Percentiles rank a stretch among this genome's conserved stretches.
phyloP scores from a whole-genome alignment of 768 basidiomycete species.

The Boletales sp. region DNA sequence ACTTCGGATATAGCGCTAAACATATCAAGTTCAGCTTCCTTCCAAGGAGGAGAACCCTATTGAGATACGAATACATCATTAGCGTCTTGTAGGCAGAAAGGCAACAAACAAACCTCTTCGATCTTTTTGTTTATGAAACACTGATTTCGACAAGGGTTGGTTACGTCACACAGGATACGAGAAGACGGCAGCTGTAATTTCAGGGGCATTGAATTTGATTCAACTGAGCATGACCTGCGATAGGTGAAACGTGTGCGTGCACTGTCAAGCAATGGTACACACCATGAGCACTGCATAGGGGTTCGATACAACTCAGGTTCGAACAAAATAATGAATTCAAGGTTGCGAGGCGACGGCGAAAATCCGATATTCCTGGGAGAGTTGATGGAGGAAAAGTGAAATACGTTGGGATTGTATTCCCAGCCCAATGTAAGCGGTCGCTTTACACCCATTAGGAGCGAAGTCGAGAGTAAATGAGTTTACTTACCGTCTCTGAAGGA shows the following conservation, averaged over 20 bases:
- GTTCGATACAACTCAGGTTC: conserved; percentile 47
- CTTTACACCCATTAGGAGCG: conserved; percentile 19
- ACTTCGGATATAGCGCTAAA: conserved; percentile 40
- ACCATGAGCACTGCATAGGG: conserved; percentile 52
- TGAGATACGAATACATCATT: neutral
- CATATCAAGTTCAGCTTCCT: conserved; percentile 33
- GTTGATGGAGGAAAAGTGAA: conserved; percentile 7
- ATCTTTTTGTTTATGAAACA: conserved; percentile 23
- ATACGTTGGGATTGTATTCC: conserved; percentile 21
- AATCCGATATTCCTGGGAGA: conserved; percentile 10
- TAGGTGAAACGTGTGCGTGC: conserved; percentile 14
- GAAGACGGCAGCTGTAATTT: neutral
- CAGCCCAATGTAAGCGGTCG: conserved; percentile 29
- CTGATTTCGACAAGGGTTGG: conserved; percentile 22
- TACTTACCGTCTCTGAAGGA: conserved; percentile 19
- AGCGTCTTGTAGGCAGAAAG: neutral
- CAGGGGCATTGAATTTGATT: conserved; percentile 15
- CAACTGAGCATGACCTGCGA: conserved; percentile 19
- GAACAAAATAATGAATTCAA: conserved; percentile 48
- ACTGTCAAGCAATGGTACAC: conserved; percentile 12
- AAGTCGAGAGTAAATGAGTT: conserved; percentile 19
- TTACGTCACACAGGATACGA: conserved; percentile 4
- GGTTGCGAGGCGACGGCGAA: conserved; percentile 31
- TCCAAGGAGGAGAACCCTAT: conserved; percentile 36
- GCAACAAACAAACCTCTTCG: conserved; percentile 11